Evolutionary conservation across 139 green algal species (phyloP).

Genomic region (Tetradesmus obliquus): DNA sequence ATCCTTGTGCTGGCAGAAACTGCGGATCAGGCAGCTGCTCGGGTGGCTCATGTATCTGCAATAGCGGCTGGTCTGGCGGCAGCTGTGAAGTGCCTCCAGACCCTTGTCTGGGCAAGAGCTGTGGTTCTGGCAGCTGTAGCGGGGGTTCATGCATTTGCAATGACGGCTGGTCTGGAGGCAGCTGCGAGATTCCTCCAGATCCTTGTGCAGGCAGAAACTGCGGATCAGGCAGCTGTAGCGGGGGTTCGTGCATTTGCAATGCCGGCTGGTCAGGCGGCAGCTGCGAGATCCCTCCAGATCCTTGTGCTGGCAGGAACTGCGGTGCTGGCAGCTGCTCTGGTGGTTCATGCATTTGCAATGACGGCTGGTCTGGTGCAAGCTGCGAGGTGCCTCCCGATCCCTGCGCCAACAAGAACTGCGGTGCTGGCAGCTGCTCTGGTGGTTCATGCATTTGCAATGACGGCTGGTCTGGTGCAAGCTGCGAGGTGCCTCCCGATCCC

Average conservation of each 20-base stretch:
- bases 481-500: background rate
- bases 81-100: conserved; percentile 8
- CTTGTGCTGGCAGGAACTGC: background rate
- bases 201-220: background rate
- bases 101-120: background rate
- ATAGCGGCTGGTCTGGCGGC: background rate
- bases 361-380: background rate
- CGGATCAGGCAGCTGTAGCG: background rate
- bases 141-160: background rate
- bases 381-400: background rate
- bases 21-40: conserved; percentile 14
- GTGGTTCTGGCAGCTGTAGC: background rate
- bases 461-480: background rate
- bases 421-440: background rate
- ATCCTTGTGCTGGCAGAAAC: background rate
- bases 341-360: background rate
- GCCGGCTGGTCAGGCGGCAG: background rate
- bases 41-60: background rate
- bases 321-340: background rate
- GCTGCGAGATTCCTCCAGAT: background rate
- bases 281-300: background rate
- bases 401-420: background rate
- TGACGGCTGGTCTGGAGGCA: background rate
- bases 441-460: background rate
- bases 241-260: background rate